A percentile compares a stretch with the other conserved stretches of the same genome.
Evolutionary conservation across 257 asterid genomes (phyloP).

Genomic region (Solanum ossicruentum): DNA sequence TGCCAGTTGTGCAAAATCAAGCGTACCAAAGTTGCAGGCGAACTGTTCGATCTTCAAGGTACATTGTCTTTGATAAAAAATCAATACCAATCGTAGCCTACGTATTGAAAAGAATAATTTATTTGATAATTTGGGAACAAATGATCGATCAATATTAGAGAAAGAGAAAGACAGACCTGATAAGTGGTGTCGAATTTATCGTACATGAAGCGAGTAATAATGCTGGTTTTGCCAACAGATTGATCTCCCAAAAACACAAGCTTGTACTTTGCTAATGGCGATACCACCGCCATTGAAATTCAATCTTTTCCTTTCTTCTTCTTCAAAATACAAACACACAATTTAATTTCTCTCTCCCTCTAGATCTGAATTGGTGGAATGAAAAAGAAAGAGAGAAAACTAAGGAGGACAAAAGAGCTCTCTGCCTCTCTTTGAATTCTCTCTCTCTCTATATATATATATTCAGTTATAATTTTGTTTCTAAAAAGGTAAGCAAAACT

Average conservation of each 20-base stretch:
- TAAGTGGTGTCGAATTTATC: slow-evolving; percentile 1
- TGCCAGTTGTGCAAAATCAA: neutral
- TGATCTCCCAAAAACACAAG: neutral
- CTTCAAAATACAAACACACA: neutral
- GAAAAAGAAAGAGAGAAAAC: neutral
- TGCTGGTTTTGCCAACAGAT: neutral
- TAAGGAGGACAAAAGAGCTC: neutral
- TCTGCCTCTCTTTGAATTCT: neutral
- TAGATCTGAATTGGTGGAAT: neutral
- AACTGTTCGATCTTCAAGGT: slow-evolving; percentile 82
- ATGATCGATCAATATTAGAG: neutral
- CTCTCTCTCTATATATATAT: neutral
- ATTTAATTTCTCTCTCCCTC: neutral
- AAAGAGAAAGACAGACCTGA: neutral
- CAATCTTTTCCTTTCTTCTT: neutral
- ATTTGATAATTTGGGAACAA: neutral
- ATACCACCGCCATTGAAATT: neutral
- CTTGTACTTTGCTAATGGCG: slow-evolving; percentile 1
- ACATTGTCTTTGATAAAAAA: slow-evolving; percentile 85
- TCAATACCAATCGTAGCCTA: slow-evolving; percentile 97
- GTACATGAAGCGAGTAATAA: neutral
- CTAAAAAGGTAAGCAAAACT: no score
- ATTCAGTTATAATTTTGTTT: neutral
- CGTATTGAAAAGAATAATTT: neutral
- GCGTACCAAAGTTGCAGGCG: slow-evolving; percentile 82